A percentile compares a stretch with the other conserved stretches of the same genome.
Conservation (phyloP, 2,329 filamentous ascomycete species). For the Fusarium sp. region DNA sequence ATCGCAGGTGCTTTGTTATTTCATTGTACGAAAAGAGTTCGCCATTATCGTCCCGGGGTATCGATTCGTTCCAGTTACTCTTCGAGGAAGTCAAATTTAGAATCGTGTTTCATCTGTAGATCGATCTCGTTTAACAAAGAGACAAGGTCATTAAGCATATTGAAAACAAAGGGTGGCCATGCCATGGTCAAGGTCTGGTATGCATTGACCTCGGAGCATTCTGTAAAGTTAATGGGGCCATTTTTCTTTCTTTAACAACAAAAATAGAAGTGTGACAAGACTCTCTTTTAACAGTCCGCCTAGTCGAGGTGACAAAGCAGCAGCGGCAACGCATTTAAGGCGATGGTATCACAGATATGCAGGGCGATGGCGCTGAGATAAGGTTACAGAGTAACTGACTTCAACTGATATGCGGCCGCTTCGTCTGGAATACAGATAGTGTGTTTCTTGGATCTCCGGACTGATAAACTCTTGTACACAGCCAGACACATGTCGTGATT, state of each 20-base stretch:
- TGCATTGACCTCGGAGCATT: slow-evolving; percentile 11
- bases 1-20: slow-evolving; percentile 14
- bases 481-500: slow-evolving; percentile 41
- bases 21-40: slow-evolving; percentile 2
- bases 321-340: slow-evolving; percentile 40
- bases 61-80: background rate
- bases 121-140: slow-evolving; percentile 27
- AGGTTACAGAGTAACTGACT: slow-evolving; percentile 34
- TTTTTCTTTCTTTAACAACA: slow-evolving; percentile 31
- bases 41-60: background rate
- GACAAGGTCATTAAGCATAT: background rate
- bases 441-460: slow-evolving; percentile 39
- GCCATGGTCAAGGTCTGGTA: background rate
- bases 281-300: background rate
- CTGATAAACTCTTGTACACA: slow-evolving; percentile 38
- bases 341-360: slow-evolving; percentile 32
- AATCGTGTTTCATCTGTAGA: slow-evolving; percentile 1
- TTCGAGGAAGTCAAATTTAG: slow-evolving; percentile 3
- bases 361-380: slow-evolving; percentile 39
- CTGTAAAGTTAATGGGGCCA: background rate
- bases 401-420: slow-evolving; percentile 43
- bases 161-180: slow-evolving; percentile 22
- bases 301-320: slow-evolving; percentile 17
- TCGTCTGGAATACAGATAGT: slow-evolving; percentile 40
- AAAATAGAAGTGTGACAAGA: slow-evolving; percentile 27